Base-by-base conservation (phyloP, 441 rosid genomes). In the Biscutella laevigata region DNA sequence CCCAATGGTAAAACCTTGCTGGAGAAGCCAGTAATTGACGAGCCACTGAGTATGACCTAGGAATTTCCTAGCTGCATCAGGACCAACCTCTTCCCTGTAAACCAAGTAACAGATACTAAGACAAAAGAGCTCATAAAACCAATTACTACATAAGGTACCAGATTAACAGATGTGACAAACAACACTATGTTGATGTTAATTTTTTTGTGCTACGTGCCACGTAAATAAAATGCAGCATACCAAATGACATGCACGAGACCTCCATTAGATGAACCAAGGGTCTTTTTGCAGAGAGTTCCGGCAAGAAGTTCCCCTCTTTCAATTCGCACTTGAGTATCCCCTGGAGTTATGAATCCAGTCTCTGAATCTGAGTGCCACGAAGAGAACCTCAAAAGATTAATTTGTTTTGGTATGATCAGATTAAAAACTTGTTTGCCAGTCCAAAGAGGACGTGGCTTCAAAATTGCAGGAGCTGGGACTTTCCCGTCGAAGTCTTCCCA, bases 401-500 rank as follows among this genome's bases (percentile, higher is more conserved):
- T 94, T 81, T 84, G 99, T 77, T 94, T 94, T 25, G 99, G 99
- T 35, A 94, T 94, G 57, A 94, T 94, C 10, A 94, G 97, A 72
- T 84, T 89, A 51, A 92, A 92, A 68, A 92, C 95, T 74, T 92
- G 99, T 64, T 92, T 92, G 57, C 99, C 99, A 19, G 99, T 92
- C 99, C 97, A 92, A 35, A 88, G 79, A 11, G 99, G 97, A 17
- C 95, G 78, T 16, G 97, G 99, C 77, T 86, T 86, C 74, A 86
- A 66, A 76, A 92, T 76, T 58, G 97, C 76, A 30, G 99, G 99
- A 32, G 96, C 86, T 21, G 99, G 97, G 70, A 94, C 76, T 79
- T 94, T 89, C 65, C 99, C 99, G 52, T 94, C 99, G 48, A 94
- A 94, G 71, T 94, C 99, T 77, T 94, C 99, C 99, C 99, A 94